These are phyloP conservation scores for Boletus tomentosulus DNA, from an alignment of 768 basidiomycete genomes.

Conservation along the genomic window DNA sequence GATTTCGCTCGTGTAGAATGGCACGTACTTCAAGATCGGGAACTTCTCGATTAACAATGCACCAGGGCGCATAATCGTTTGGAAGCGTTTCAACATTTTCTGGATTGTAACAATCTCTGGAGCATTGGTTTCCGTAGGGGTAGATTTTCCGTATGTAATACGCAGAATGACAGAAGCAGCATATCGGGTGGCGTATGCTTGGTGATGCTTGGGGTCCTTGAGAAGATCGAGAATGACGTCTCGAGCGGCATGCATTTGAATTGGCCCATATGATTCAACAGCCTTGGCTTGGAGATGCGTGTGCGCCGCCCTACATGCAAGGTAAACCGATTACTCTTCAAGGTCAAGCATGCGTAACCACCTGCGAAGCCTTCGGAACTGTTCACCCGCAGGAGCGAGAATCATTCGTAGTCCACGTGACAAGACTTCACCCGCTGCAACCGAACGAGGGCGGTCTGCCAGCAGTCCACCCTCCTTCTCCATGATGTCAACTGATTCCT, in stretches of 20 bases:
- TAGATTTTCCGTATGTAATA: slow-evolving; percentile 33
- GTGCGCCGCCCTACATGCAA: slow-evolving; percentile 45
- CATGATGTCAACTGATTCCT: slow-evolving; percentile 64
- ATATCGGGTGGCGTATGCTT: slow-evolving; percentile 49
- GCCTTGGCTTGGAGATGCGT: slow-evolving; percentile 55
- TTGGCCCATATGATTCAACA: slow-evolving; percentile 44
- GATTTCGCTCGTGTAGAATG: slow-evolving; percentile 58
- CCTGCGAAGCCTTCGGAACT: slow-evolving; percentile 60
- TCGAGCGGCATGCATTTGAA: slow-evolving; percentile 38
- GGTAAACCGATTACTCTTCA: neutral
- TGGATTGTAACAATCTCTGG: slow-evolving; percentile 33
- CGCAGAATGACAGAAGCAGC: slow-evolving; percentile 35
- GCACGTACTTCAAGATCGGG: slow-evolving; percentile 44
- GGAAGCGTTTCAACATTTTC: slow-evolving; percentile 33
- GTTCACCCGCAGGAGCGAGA: slow-evolving; percentile 52
- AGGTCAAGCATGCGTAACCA: slow-evolving; percentile 16
- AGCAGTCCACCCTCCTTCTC: slow-evolving; percentile 57
- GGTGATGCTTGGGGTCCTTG: slow-evolving; percentile 38
- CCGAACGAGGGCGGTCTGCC: slow-evolving; percentile 52
- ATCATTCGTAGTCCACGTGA: slow-evolving; percentile 57
- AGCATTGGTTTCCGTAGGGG: slow-evolving; percentile 27
- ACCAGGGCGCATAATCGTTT: slow-evolving; percentile 35
- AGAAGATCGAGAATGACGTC: slow-evolving; percentile 33
- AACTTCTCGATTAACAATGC: slow-evolving; percentile 33
- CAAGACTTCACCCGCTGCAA: slow-evolving; percentile 57